Conservation (phyloP, 1,284 basidiomycete species). For the Fereydounia khargensis region DNA sequence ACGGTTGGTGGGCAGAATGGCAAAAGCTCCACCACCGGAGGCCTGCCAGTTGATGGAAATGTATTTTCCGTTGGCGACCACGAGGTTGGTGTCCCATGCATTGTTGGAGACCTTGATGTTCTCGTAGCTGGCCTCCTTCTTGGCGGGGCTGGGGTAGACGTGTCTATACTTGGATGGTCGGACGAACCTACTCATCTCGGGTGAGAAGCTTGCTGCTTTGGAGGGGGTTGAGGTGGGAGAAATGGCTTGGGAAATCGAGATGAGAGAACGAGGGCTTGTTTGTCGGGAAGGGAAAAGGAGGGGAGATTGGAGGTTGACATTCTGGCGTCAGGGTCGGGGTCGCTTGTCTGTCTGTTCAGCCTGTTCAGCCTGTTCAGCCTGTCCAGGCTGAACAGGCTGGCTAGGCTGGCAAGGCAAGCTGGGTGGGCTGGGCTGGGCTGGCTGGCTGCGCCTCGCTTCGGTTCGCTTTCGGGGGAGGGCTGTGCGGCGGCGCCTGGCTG, state of each 20-base stretch:
- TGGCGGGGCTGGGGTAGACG: constrained; percentile 69
- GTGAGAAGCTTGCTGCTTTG: no score
- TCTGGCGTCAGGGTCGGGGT: no score
- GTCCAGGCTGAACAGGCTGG: no score
- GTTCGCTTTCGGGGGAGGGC: no score
- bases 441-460: no score
- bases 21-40: constrained; percentile 92
- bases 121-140: constrained; percentile 65
- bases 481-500: no score
- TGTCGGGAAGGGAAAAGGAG: background rate
- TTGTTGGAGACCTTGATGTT: constrained; percentile 70
- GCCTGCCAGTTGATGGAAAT: constrained; percentile 89
- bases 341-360: no score
- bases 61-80: constrained; percentile 71
- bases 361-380: no score
- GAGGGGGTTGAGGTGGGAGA: no score
- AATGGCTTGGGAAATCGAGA: background rate
- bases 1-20: constrained; percentile 71
- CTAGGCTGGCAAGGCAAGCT: no score
- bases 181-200: constrained; percentile 62
- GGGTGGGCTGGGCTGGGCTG: no score
- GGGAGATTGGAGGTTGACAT: background rate
- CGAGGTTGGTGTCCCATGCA: constrained; percentile 92
- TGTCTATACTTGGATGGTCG: constrained; percentile 70
- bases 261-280: background rate